phyloP scores from a whole-genome alignment of 495 filamentous ascomycete genomes.

The Xylaria cubensis region DNA sequence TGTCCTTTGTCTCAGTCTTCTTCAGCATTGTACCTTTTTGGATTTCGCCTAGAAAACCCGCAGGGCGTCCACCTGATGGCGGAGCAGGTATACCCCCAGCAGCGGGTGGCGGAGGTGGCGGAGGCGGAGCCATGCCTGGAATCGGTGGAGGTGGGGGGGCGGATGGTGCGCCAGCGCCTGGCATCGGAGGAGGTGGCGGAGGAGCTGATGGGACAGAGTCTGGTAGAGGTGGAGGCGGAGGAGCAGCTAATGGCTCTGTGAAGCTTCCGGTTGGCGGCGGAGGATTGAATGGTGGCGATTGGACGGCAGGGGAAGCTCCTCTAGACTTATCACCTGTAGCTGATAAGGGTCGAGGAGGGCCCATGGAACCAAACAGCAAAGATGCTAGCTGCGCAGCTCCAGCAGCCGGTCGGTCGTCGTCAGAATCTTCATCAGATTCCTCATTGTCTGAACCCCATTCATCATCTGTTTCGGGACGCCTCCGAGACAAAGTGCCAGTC shows the following conservation, averaged over 20 bases:
- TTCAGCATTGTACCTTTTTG: constrained; percentile 75
- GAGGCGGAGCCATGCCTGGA: constrained; percentile 59
- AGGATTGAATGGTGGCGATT: constrained; percentile 46
- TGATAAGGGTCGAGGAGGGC: constrained; percentile 85
- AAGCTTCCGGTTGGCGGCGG: constrained; percentile 46
- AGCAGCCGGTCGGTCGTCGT: constrained; percentile 74
- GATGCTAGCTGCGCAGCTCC: constrained; percentile 91
- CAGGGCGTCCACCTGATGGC: constrained; percentile 52
- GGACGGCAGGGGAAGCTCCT: constrained; percentile 50
- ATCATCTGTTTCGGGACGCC: constrained; percentile 64
- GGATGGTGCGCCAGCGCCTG: constrained; percentile 41
- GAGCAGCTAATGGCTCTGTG: constrained; percentile 43
- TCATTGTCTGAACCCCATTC: constrained; percentile 89
- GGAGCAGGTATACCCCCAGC: constrained; percentile 46
- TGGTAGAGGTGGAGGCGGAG: constrained; percentile 53
- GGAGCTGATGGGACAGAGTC: constrained; percentile 34
- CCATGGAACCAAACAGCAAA: constrained; percentile 97
- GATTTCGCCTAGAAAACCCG: constrained; percentile 80
- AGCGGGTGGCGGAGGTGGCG: constrained; percentile 59
- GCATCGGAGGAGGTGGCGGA: constrained; percentile 50
- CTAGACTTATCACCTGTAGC: constrained; percentile 74
- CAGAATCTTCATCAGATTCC: constrained; percentile 71
- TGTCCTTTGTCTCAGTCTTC: constrained; percentile 87
- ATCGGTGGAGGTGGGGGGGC: constrained; percentile 59
- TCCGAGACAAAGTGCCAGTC: constrained; percentile 45